Base-by-base conservation (phyloP, 2,329 filamentous ascomycete genomes). In the Knufia petricola region DNA sequence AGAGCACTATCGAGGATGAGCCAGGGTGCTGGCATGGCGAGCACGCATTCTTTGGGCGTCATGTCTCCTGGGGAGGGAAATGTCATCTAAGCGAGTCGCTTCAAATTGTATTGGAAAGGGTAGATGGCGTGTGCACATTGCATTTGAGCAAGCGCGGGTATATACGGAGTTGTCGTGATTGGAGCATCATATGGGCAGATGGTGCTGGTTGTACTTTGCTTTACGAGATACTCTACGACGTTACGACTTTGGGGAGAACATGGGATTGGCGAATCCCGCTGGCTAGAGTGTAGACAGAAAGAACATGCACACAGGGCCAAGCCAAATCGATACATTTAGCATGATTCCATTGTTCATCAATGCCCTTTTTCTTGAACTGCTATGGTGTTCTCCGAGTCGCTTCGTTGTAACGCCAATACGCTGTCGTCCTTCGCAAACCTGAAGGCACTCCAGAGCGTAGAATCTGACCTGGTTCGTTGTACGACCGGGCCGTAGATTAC, bases 11-110 rank as follows among this genome's bases (percentile, higher is more conserved):
- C 26, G 13, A 10, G 41, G 23, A 32, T 32, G 41, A 20, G 23
- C 19, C 41, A 31, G 28, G 41, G 19, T 31, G 41, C 41, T 44
- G 41, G 19, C 13, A 44, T 44, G 41, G 58, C 60, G 15, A 61
- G 59, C 50, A 61, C 66, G 19, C 64, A 69, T 50, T 71, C 68
- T 52, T 60, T 68, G 50, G 65, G 63, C 23, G 66, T 66, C 32
- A 68, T 68, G 43, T 67, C 64, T 30, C 67, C 62, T 49, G 65
- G 69, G 58, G 67, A 69, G 62, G 64, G 41, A 26, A 44, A 44
- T 34, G 28, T 34, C 19, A 44, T 44, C 26, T 44, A 23, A 43
- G 26, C 15, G 13, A n/a, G n/a, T n/a, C n/a, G 26, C 32, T 31
- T 17, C 12, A 19, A 30, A 17, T 37, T 7, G 36, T n/a, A 26